Percentiles rank a stretch among this genome's conserved stretches.
Evolutionary conservation across 345 rosid genomes (phyloP).

Genomic region (Cardamine occulta): DNA sequence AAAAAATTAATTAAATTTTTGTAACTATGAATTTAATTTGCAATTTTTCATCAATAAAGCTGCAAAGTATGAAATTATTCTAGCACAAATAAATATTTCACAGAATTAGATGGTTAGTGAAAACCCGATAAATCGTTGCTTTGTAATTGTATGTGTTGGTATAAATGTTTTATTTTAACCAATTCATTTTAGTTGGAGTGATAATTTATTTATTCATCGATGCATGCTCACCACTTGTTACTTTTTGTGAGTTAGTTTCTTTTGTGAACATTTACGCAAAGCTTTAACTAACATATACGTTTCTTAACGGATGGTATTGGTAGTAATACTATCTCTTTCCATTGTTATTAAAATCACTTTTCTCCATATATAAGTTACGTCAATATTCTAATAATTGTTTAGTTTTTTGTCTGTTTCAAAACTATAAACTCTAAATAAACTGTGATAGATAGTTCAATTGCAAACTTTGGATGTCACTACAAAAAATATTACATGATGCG

Average conservation of each 20-base stretch:
- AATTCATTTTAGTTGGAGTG: background rate
- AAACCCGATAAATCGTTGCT: background rate
- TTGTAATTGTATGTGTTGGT: background rate
- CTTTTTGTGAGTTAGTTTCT: conserved; percentile 29
- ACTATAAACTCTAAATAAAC: background rate
- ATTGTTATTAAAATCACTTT: background rate
- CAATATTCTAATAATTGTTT: background rate
- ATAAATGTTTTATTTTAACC: background rate
- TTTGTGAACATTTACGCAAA: conserved; percentile 30
- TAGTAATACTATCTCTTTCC: conserved; percentile 21
- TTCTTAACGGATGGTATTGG: conserved; percentile 37
- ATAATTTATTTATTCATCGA: conserved; percentile 10
- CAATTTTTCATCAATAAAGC: background rate
- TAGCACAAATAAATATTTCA: background rate
- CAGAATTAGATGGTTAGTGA: background rate
- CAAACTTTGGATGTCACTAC: background rate
- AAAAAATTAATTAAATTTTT: no score
- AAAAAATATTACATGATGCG: no score
- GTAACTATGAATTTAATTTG: background rate
- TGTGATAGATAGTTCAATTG: background rate
- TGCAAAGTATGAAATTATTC: background rate
- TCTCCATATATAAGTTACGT: conserved; percentile 10
- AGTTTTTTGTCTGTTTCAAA: background rate
- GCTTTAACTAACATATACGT: conserved; percentile 43
- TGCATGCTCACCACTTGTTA: conserved; percentile 43